Base-by-base conservation (phyloP, 2,329 filamentous ascomycete genomes). In the Ascochyta koolunga region DNA sequence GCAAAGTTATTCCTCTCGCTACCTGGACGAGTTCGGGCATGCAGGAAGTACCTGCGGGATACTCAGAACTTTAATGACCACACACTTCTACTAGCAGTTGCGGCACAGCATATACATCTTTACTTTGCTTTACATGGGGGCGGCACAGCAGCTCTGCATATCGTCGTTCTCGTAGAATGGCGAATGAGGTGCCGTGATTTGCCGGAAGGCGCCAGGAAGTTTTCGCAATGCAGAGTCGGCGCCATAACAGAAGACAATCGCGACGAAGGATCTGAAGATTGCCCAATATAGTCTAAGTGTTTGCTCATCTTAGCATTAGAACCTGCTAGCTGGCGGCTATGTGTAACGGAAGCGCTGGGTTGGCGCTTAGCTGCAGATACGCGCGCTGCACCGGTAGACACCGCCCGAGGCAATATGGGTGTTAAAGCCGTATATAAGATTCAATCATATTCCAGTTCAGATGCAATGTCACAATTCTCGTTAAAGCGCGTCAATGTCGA, bases 311-410 rank as follows among this genome's bases (percentile, higher is more conserved):
- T 22, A 25, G 46, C 22, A 42, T 5, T 5, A 22, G 25, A 29
- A 5, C 1, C 18, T 6, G 46, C 29, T 37, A 15, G 38, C 19
- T 10, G 38, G 46, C 46, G 46, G 37, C 13, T 49, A 36, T 49
- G 31, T 41, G 46, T 42, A 36, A 42, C 38, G 16, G 48, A 50
- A 50, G 48, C 48, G 48, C 48, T 32, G 16, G 0, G 5, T 21
- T 15, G 40, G 48, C 48, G 48, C 48, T 50, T 50, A 50, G 24
- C 24, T 50, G 39, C 47, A 50, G 22, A n/a, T 50, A 29, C 39
- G 35, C 7, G 32, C 31, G 37, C 29, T 13, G 27, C 45, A 19
- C 31, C 11, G 36, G 37, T 37, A 13, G 18, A 8, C 24, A 25
- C 21, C 45, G 21, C 5, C 10, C 1, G 16, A 19, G 11, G 9